These are phyloP conservation scores for Leishmania aethiopica DNA, from an alignment of 208 protist genomes.

Conservation along the genomic window DNA sequence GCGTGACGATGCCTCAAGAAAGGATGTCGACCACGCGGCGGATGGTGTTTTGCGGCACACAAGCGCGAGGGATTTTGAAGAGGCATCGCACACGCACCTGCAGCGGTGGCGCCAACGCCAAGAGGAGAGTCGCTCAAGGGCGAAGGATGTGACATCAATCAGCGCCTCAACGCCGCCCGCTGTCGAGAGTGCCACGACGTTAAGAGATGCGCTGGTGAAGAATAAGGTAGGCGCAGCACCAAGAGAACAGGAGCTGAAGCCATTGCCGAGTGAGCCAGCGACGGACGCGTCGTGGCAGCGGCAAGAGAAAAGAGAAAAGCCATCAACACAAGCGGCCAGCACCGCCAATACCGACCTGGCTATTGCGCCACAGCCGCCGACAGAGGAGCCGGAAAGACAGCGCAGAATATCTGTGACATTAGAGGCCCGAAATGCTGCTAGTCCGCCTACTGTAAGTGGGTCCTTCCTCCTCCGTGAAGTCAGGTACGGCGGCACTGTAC, in stretches of 20 bases:
- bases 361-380: neutral
- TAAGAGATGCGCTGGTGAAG: neutral
- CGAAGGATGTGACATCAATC: neutral
- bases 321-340: neutral
- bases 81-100: constrained; percentile 19
- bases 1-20: neutral
- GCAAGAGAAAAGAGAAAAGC: neutral
- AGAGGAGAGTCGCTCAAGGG: constrained; percentile 1
- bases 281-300: neutral
- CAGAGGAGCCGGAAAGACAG: neutral
- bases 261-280: neutral
- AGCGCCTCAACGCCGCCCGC: neutral
- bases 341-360: neutral
- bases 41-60: neutral
- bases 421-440: neutral
- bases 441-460: neutral
- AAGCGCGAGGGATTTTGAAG: neutral
- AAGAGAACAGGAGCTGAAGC: neutral
- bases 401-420: no score
- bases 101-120: constrained; percentile 28
- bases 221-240: neutral
- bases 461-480: constrained; percentile 12
- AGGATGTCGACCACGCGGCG: neutral
- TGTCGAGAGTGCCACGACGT: neutral
- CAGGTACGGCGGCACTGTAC: neutral